Evolutionary conservation across 768 basidiomycete species (phyloP), one percentile per base, ranked within the genome.

Genomic region (Mycena vulgaris): DNA sequence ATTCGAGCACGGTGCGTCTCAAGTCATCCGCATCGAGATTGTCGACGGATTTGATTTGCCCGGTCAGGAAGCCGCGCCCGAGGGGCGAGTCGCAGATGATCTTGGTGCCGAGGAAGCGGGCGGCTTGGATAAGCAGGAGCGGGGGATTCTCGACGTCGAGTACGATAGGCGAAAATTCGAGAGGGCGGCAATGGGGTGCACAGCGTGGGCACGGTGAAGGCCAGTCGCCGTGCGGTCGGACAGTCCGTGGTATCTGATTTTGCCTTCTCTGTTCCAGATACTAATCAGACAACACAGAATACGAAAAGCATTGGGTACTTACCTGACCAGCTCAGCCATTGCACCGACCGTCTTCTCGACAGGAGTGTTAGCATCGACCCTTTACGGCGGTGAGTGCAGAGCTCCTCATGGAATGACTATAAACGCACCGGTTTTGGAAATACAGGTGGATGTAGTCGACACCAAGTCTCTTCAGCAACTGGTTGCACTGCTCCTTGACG

Each of bases 11-110:
- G 47, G 17, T 19, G 21, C 47, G 21, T 48, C 47, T 48, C 10
- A 48, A 21, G 25, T 48, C 47, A 13, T 75, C 80, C 52, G 75
- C 76, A 31, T 82, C 83, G 53, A 88, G 83, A 55, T 79, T 76
- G 59, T 80, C 75, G 57, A 76, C 75, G 66, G 82, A 80, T 83
- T 82, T 80, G 51, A 80, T 80, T 73, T 75, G 74, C 17, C 83
- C 83, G 0, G 81, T 84, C 56, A 83, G 57, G 9, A 85, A 53
- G 19, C 83, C 83, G 53, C 81, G 75, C 27, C 83, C 83, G 39
- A 85, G 75, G 0, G 83, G 84, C 5, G 78, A 78, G 53, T 83
- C 85, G 0, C 81, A 78, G 10, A 85, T 72, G 51, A 83, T 78
- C 58, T 79, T 79, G 57, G 80, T 77, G 14, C 80, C 80, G 3